phyloP scores from a whole-genome alignment of 371 early-diverging fungal genomes.

The Mortierella sp. region DNA sequence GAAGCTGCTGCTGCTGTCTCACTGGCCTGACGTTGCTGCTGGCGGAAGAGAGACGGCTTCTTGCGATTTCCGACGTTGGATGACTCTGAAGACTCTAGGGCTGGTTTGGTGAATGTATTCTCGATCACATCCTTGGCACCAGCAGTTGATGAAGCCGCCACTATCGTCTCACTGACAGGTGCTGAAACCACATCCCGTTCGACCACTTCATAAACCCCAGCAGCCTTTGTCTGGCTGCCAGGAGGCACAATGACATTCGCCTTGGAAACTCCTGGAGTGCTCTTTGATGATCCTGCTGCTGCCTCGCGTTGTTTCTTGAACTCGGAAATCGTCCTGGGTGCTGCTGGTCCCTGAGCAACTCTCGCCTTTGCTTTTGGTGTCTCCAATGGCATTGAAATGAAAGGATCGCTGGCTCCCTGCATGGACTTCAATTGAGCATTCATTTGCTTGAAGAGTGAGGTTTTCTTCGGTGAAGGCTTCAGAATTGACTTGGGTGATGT shows the following conservation, averaged over 20 bases:
- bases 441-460: conserved; percentile 33
- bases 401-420: background rate
- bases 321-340: conserved; percentile 35
- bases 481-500: conserved; percentile 30
- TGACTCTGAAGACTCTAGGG: background rate
- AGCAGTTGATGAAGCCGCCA: conserved; percentile 3
- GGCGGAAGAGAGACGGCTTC: conserved; percentile 41
- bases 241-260: conserved; percentile 7
- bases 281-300: conserved; percentile 10
- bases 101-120: conserved; percentile 40
- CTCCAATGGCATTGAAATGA: too few relatives aligned
- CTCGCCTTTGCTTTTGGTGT: too few relatives aligned
- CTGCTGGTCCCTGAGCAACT: too few relatives aligned
- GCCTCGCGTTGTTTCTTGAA: conserved; percentile 34
- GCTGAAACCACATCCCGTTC: conserved; percentile 16
- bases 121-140: conserved; percentile 35
- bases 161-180: background rate
- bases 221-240: background rate
- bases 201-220: conserved; percentile 22
- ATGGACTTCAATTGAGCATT: conserved; percentile 6
- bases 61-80: conserved; percentile 9
- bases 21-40: conserved; percentile 13
- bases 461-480: conserved; percentile 41
- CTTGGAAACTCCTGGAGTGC: conserved; percentile 7
- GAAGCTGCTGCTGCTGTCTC: background rate